These are phyloP conservation scores for Xenoacremonium recifei DNA, from an alignment of 2,329 filamentous ascomycete genomes.

Conservation along the genomic window DNA sequence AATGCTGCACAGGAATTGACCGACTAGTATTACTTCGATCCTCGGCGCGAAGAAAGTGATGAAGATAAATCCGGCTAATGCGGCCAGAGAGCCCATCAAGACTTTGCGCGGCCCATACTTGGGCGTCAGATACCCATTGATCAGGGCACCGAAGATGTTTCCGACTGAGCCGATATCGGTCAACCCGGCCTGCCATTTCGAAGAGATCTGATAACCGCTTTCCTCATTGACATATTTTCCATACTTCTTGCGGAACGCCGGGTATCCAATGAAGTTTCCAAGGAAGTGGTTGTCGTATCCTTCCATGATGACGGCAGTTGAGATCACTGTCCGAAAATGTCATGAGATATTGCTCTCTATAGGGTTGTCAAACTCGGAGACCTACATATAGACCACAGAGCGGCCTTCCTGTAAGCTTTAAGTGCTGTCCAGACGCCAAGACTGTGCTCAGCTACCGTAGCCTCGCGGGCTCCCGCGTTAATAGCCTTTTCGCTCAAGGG, in stretches of 20 bases:
- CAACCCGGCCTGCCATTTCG: slow-evolving; percentile 13
- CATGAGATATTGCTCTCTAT: too few species aligned
- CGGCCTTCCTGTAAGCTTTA: too few species aligned
- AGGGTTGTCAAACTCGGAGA: too few species aligned
- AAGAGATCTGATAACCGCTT: slow-evolving; percentile 8
- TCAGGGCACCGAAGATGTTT: slow-evolving; percentile 10
- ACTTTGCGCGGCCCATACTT: slow-evolving; percentile 38
- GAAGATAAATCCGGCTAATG: slow-evolving; percentile 20
- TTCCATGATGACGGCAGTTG: slow-evolving; percentile 36
- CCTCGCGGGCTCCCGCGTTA: too few species aligned
- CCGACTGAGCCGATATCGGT: slow-evolving; percentile 4
- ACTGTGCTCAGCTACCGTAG: too few species aligned
- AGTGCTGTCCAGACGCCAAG: too few species aligned
- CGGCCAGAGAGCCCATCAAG: slow-evolving; percentile 45
- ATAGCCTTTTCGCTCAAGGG: too few species aligned
- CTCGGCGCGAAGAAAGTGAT: slow-evolving; percentile 24
- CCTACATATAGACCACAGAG: too few species aligned
- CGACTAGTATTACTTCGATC: slow-evolving; percentile 2
- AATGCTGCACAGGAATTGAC: too few species aligned
- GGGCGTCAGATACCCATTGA: slow-evolving; percentile 10
- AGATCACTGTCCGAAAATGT: too few species aligned
- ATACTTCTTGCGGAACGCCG: slow-evolving; percentile 25
- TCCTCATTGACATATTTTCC: slow-evolving; percentile 16
- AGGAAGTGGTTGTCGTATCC: slow-evolving; percentile 30
- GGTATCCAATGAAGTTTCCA: slow-evolving; percentile 29